phyloP scores from a whole-genome alignment of 2,329 filamentous ascomycete genomes.

The Aspergillus sp. region DNA sequence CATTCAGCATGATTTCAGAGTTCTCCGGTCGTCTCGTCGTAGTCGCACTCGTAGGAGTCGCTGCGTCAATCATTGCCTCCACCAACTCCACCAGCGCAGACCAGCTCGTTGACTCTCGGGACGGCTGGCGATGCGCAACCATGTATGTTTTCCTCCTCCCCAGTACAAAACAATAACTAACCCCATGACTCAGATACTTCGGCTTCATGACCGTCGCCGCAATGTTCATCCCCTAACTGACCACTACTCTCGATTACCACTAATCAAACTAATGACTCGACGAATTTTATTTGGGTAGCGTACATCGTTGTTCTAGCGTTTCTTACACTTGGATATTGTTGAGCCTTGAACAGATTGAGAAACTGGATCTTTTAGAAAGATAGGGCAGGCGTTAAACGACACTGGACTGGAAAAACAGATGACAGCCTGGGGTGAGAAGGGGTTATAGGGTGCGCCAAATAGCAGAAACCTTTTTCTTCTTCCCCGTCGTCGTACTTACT shows the following conservation, averaged over 20 bases:
- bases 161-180: background rate
- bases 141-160: constrained; percentile 29
- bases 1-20: constrained; percentile 59
- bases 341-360: background rate
- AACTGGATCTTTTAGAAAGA: background rate
- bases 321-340: background rate
- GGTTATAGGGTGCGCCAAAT: no score
- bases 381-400: background rate
- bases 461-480: background rate
- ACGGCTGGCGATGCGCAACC: constrained; percentile 43
- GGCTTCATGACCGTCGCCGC: constrained; percentile 43
- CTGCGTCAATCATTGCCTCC: constrained; percentile 45
- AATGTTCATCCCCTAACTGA: constrained; percentile 37
- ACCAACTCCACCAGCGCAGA: constrained; percentile 38
- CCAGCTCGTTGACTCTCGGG: constrained; percentile 38
- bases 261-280: constrained; percentile 10
- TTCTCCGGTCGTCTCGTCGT: constrained; percentile 62
- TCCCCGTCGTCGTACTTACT: background rate
- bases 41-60: constrained; percentile 54
- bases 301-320: constrained; percentile 12
- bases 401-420: background rate
- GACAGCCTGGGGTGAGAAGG: background rate
- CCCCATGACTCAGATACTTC: constrained; percentile 35
- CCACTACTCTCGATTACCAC: background rate
- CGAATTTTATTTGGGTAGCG: constrained; percentile 23